A percentile compares a stretch with the other conserved stretches of the same genome.
phyloP scores from a whole-genome alignment of 1,139 yeast species.

The Debaryomyces nepalensis region DNA sequence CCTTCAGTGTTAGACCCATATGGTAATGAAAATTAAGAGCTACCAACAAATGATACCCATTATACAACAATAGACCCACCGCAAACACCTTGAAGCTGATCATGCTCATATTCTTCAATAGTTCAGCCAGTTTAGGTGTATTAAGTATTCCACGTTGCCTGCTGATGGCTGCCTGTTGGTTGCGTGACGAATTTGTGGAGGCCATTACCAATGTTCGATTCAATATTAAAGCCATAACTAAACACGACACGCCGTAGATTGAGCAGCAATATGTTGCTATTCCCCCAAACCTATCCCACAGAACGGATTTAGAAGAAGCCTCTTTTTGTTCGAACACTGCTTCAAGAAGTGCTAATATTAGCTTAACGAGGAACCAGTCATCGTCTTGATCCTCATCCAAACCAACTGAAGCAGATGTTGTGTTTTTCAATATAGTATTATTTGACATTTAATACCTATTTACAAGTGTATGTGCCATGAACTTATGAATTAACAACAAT shows the following conservation, averaged over 20 bases:
- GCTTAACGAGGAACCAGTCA: slow-evolving; percentile 11
- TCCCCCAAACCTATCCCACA: slow-evolving; percentile 25
- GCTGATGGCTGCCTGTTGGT: slow-evolving; percentile 27
- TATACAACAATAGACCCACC: slow-evolving; percentile 37
- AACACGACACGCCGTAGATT: slow-evolving; percentile 47
- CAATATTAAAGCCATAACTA: slow-evolving; percentile 65
- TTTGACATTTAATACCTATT: slow-evolving; percentile 3
- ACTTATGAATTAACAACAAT: slow-evolving; percentile 3
- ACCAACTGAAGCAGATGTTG: slow-evolving; percentile 1
- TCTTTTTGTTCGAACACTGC: slow-evolving; percentile 32
- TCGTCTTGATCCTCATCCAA: slow-evolving; percentile 3
- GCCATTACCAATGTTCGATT: slow-evolving; percentile 73
- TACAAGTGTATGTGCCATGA: not conserved
- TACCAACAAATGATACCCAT: slow-evolving; percentile 40
- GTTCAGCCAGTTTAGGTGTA: slow-evolving; percentile 23
- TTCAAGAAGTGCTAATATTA: slow-evolving; percentile 25
- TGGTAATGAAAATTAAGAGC: slow-evolving; percentile 36
- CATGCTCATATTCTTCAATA: slow-evolving; percentile 27
- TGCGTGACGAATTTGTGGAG: slow-evolving; percentile 48
- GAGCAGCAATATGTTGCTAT: slow-evolving; percentile 39
- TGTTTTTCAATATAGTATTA: slow-evolving; percentile 4
- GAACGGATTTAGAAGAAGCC: slow-evolving; percentile 14
- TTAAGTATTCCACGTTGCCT: slow-evolving; percentile 19
- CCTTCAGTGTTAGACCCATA: slow-evolving; percentile 26
- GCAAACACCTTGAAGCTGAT: slow-evolving; percentile 42